phyloP scores from a whole-genome alignment of 2,329 filamentous ascomycete species.

The Bipolaris oryzae region DNA sequence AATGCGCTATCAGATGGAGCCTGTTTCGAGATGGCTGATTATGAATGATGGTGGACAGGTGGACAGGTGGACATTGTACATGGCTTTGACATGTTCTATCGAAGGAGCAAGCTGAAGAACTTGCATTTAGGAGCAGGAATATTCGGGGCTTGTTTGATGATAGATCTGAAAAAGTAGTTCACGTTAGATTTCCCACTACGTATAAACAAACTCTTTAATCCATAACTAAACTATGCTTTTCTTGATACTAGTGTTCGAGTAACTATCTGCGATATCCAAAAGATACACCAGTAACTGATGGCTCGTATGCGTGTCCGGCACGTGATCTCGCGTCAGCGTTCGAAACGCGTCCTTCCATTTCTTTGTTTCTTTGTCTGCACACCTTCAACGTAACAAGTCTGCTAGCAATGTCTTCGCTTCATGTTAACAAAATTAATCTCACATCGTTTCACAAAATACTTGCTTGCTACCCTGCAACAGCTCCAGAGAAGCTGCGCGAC shows the following conservation, averaged over 20 bases:
- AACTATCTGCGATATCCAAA: neutral
- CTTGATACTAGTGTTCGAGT: too few species aligned
- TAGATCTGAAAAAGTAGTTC: neutral
- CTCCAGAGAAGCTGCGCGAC: conserved; percentile 35
- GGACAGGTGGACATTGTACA: neutral
- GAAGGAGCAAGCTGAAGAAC: neutral
- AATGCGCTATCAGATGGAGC: neutral
- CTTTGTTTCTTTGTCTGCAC: neutral
- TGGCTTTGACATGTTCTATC: neutral
- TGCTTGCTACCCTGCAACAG: conserved; percentile 33
- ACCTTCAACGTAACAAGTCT: conserved; percentile 2
- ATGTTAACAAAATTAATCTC: conserved; percentile 24
- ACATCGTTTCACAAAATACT: conserved; percentile 28
- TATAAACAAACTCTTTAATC: neutral
- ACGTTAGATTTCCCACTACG: neutral
- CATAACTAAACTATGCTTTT: neutral
- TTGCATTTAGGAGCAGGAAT: neutral
- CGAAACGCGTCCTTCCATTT: conserved; percentile 2
- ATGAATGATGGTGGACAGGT: neutral
- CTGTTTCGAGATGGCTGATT: neutral
- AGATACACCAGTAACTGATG: neutral
- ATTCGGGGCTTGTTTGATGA: neutral
- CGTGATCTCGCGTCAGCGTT: conserved; percentile 10
- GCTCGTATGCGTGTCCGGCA: neutral
- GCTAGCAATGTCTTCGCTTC: conserved; percentile 13